Evolutionary conservation across 2,329 filamentous ascomycete species (phyloP).

Genomic region (Sporothrix protearum): DNA sequence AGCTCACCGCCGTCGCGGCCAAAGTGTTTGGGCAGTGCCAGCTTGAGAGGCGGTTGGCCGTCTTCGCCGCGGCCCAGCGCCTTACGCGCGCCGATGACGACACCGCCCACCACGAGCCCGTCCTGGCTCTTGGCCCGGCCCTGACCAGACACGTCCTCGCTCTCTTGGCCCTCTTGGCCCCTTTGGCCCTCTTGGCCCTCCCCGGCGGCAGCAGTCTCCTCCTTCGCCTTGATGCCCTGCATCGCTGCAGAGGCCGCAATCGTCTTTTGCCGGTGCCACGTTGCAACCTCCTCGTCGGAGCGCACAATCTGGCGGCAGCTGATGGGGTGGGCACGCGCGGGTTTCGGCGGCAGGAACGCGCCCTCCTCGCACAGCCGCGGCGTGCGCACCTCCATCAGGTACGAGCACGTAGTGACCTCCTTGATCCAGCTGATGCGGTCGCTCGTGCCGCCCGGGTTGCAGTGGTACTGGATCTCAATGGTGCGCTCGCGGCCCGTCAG

Average conservation of each 20-base stretch:
- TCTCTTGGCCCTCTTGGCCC: background rate
- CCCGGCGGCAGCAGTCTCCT: conserved; percentile 20
- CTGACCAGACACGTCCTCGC: background rate
- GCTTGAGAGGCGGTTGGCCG: conserved; percentile 45
- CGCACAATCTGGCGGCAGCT: conserved; percentile 68
- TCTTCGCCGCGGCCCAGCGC: conserved; percentile 48
- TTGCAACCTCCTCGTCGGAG: conserved; percentile 46
- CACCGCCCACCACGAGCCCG: conserved; percentile 49
- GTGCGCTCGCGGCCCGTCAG: conserved; percentile 76
- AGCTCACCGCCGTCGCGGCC: conserved; percentile 29
- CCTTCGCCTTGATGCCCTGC: conserved; percentile 29
- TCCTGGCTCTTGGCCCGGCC: conserved; percentile 15
- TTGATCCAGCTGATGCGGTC: conserved; percentile 91
- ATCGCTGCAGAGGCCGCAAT: conserved; percentile 41
- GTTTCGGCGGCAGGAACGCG: conserved; percentile 77
- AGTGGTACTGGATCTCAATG: conserved; percentile 79
- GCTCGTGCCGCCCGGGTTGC: conserved; percentile 66
- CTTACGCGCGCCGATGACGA: conserved; percentile 51
- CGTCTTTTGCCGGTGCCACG: conserved; percentile 39
- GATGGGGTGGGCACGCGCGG: conserved; percentile 72
- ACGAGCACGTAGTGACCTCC: conserved; percentile 84
- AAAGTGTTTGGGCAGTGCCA: conserved; percentile 46
- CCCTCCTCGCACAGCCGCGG: conserved; percentile 83
- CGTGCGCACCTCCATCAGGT: conserved; percentile 89
- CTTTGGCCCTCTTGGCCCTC: background rate